phyloP scores from a whole-genome alignment of 257 asterid species.

The Cinchona pubescens region DNA sequence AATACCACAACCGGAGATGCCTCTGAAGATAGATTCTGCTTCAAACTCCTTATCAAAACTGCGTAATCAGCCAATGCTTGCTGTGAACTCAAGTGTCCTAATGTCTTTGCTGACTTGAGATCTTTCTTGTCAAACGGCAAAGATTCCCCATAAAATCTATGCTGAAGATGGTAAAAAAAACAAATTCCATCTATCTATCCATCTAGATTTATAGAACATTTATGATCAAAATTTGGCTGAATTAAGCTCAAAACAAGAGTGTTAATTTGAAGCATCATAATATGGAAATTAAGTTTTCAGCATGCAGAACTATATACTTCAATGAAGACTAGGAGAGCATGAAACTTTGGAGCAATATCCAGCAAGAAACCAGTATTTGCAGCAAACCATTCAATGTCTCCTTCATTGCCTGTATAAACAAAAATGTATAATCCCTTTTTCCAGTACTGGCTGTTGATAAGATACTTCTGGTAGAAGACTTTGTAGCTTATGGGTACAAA shows the following conservation, averaged over 20 bases:
- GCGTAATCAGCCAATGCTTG: constrained; percentile 86
- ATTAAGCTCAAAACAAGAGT: not conserved
- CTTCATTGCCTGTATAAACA: constrained; percentile 83
- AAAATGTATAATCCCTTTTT: constrained; percentile 57
- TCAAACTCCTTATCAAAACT: constrained; percentile 53
- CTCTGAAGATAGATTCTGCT: constrained; percentile 65
- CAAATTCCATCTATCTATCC: not conserved
- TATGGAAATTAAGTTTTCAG: not conserved
- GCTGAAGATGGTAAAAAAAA: constrained; percentile 36
- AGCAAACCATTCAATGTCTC: constrained; percentile 81
- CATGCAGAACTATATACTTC: constrained; percentile 44
- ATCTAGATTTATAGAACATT: not conserved
- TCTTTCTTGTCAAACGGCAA: constrained; percentile 63
- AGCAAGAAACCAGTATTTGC: constrained; percentile 71
- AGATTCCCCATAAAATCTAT: constrained; percentile 77
- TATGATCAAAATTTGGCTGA: not conserved
- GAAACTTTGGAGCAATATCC: constrained; percentile 67
- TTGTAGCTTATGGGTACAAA: constrained; percentile 52
- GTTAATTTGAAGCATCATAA: not conserved
- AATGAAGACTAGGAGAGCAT: constrained; percentile 63
- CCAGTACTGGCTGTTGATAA: constrained; percentile 58
- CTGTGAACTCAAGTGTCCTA: constrained; percentile 71
- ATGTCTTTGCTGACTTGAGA: constrained; percentile 49
- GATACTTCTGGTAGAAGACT: constrained; percentile 65
- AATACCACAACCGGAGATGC: constrained; percentile 76